Base-by-base conservation (phyloP, 2,329 filamentous ascomycete species). In the Aaosphaeria pasadenensis region DNA sequence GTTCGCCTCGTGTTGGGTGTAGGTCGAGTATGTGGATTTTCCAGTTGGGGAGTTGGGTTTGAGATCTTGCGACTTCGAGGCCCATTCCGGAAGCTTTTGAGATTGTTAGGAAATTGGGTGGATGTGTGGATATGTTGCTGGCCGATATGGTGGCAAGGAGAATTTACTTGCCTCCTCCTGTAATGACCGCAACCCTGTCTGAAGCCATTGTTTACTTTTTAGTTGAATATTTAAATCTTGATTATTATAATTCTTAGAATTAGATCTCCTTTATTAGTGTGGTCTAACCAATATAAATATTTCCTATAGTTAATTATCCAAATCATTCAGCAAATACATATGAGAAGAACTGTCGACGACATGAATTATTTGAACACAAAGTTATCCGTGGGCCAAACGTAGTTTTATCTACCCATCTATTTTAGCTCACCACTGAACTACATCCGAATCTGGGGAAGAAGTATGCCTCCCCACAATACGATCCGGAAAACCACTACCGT, bases 61-160 rank as follows among this genome's bases (percentile, higher is more conserved):
- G 63, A 29, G 60, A 57, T 53, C 61, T 56, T 39, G 70, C 69
- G 33, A 72, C 69, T 24, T 64, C 66, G 36, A 74, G 62, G 44
- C 72, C 72, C 55, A 74, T 73, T 31, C 71, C 72, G 49, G 67
- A 69, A 45, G 71, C 72, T 73, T 47, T 11, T 24, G 17, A 24
- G 17, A 44, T 30, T 11, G 7, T 36, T 7, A 38, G 13, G 30
- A 6, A 11, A 7, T 13, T 11, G 30, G 29, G 5, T 11, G 13
- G 11, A 41, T 13, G 33, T 36, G 33, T 9, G 9, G 33, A 9
- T 9, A 9, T 36, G 33, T 13, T 36, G 33, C 33, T 9, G 33
- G 33, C 33, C 33, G 33, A 41, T 33, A 24, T 6, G 6, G 17
- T 24, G 17, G 17, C 17, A 24, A 24, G 17, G 17, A 24, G 17